Evolutionary conservation across 2,329 filamentous ascomycete species (phyloP).

Genomic region (Sporothrix brunneoviolacea): DNA sequence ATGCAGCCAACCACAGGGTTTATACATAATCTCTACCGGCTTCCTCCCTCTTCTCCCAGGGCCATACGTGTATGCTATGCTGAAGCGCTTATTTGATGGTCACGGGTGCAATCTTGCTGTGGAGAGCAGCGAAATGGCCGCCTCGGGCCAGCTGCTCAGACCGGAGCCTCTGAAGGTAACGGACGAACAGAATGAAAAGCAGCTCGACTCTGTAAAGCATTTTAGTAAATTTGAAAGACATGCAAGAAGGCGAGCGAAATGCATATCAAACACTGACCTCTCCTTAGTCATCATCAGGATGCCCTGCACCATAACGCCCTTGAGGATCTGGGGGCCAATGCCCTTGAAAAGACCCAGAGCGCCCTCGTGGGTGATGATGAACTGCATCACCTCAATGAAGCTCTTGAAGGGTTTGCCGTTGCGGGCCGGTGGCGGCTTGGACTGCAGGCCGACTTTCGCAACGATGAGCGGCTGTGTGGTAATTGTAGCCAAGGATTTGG

Average conservation of each 20-base stretch:
- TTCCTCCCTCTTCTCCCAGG: not conserved
- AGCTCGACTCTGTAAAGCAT: conserved; percentile 64
- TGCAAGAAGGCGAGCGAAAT: not conserved
- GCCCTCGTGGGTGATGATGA: conserved; percentile 87
- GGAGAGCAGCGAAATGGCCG: conserved; percentile 55
- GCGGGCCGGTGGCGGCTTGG: conserved; percentile 75
- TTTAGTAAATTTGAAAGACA: conserved; percentile 12
- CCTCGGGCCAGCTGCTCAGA: conserved; percentile 63
- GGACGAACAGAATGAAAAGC: conserved; percentile 76
- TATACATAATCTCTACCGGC: not conserved
- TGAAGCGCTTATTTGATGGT: conserved; percentile 23
- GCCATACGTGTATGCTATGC: too few relatives aligned
- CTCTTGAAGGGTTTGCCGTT: conserved; percentile 88
- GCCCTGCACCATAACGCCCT: conserved; percentile 89
- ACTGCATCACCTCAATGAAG: conserved; percentile 90
- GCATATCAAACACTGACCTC: conserved; percentile 43
- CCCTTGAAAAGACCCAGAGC: conserved; percentile 86
- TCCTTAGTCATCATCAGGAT: conserved; percentile 99
- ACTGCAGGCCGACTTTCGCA: conserved; percentile 94
- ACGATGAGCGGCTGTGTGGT: conserved; percentile 93
- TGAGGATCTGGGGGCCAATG: conserved; percentile 86
- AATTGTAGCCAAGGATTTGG: conserved; percentile 86
- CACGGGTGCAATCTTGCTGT: conserved; percentile 26
- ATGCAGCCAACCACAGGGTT: conserved; percentile 2
- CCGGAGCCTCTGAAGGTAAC: conserved; percentile 67